These are phyloP conservation scores for Penicillium polonicum DNA, from an alignment of 2,329 filamentous ascomycete genomes.

Conservation along the genomic window DNA sequence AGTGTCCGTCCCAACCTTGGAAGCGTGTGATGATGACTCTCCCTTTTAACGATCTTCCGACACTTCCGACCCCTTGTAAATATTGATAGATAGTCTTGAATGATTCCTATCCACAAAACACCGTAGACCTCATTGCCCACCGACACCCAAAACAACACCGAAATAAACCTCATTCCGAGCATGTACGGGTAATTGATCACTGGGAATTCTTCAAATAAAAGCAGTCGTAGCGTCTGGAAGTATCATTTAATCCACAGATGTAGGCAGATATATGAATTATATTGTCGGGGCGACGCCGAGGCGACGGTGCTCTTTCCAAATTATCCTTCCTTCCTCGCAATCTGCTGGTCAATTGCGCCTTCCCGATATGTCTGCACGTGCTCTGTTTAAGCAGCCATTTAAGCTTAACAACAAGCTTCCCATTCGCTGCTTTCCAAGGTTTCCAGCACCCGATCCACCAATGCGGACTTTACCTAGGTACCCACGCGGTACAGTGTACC, in stretches of 20 bases:
- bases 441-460: constrained; percentile 40
- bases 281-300: not conserved
- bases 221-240: not conserved
- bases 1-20: not conserved
- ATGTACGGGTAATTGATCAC: not conserved
- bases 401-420: constrained; percentile 1
- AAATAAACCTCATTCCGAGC: not conserved
- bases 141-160: no score
- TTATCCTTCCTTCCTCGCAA: constrained; percentile 4
- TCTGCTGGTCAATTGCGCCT: constrained; percentile 8
- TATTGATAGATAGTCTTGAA: not conserved
- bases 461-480: constrained; percentile 64
- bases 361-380: constrained; percentile 15
- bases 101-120: not conserved
- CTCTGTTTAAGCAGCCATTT: constrained; percentile 5
- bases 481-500: constrained; percentile 52
- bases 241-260: no score
- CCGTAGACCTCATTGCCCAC: not conserved
- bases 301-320: not conserved
- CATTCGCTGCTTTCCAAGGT: constrained; percentile 34
- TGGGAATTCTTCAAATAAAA: not conserved
- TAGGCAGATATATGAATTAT: no score
- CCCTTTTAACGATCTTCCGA: not conserved
- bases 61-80: not conserved
- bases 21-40: not conserved